Evolutionary conservation across 305 asterid genomes (phyloP).

Genomic region (Fraxinus sp.): DNA sequence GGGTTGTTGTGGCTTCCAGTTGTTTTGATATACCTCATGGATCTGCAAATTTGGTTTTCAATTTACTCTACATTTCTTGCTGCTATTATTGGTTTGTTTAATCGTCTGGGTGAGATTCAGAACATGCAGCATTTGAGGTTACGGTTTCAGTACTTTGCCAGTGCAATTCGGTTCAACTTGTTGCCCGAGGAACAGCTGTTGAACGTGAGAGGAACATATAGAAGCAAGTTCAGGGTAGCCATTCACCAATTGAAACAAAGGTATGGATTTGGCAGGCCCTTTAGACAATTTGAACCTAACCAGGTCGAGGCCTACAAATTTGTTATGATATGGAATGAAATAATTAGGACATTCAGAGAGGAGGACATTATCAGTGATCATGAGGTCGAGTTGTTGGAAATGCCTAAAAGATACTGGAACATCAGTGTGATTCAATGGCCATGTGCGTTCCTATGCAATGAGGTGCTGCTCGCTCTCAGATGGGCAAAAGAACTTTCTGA

Average conservation of each 20-base stretch:
- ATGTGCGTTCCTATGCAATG: conserved; percentile 84
- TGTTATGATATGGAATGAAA: conserved; percentile 95
- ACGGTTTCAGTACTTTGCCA: conserved; percentile 95
- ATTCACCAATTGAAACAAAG: conserved; percentile 80
- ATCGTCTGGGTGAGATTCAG: conserved; percentile 88
- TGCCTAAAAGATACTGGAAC: conserved; percentile 77
- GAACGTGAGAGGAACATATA: conserved; percentile 63
- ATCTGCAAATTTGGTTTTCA: conserved; percentile 90
- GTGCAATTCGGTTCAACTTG: conserved; percentile 91
- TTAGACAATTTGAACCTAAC: conserved; percentile 80
- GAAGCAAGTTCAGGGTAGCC: conserved; percentile 76
- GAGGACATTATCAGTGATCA: conserved; percentile 83
- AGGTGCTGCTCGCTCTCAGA: conserved; percentile 82
- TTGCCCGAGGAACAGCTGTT: conserved; percentile 97
- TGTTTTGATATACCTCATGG: conserved; percentile 84
- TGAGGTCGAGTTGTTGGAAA: conserved; percentile 89
- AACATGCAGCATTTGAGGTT: conserved; percentile 86
- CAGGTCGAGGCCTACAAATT: conserved; percentile 94
- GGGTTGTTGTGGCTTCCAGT: conserved; percentile 92
- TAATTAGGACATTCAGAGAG: conserved; percentile 80
- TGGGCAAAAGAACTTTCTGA: conserved; percentile 87
- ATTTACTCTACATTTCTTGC: conserved; percentile 88
- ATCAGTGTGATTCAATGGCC: conserved; percentile 97
- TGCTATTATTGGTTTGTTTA: conserved; percentile 74
- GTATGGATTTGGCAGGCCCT: conserved; percentile 88